phyloP scores from a whole-genome alignment of 2,329 filamentous ascomycete species.

The Aureobasidium sp. region DNA sequence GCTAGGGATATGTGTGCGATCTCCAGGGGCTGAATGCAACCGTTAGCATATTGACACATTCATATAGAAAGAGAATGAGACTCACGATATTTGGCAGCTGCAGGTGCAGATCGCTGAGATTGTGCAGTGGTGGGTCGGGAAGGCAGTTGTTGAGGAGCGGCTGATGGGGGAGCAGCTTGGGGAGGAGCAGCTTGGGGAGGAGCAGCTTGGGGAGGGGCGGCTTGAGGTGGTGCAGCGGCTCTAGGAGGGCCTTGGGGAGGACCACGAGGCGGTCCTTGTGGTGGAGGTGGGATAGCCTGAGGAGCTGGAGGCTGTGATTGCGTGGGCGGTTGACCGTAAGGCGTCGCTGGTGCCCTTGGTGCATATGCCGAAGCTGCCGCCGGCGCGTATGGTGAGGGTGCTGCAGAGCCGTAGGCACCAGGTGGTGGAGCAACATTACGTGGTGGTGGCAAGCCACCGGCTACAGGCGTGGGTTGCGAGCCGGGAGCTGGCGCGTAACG shows the following conservation, averaged over 20 bases:
- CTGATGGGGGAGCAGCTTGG: conserved; percentile 28
- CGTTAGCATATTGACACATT: neutral
- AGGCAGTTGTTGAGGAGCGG: conserved; percentile 21
- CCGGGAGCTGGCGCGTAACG: conserved; percentile 65
- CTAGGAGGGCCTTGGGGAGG: conserved; percentile 44
- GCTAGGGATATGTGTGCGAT: conserved; percentile 80
- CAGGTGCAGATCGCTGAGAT: conserved; percentile 42
- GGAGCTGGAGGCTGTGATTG: conserved; percentile 31
- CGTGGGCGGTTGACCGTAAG: conserved; percentile 36
- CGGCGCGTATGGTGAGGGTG: conserved; percentile 17
- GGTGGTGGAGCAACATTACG: conserved; percentile 40
- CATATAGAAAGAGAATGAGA: conserved; percentile 18
- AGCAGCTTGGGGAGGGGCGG: conserved; percentile 40
- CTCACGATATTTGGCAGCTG: conserved; percentile 64
- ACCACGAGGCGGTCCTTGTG: conserved; percentile 31
- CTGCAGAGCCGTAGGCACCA: conserved; percentile 34
- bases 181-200: conserved; percentile 30
- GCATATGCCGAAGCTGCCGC: conserved; percentile 17
- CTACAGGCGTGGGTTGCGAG: conserved; percentile 40
- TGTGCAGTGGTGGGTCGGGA: conserved; percentile 42
- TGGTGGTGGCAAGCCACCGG: conserved; percentile 30
- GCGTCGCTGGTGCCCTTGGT: conserved; percentile 18
- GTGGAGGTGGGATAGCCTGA: conserved; percentile 35
- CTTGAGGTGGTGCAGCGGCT: conserved; percentile 39
- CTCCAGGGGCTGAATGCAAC: conserved; percentile 45